Evolutionary conservation across 179 eudicot genomes (phyloP).

Genomic region (Pouteria campechiana): DNA sequence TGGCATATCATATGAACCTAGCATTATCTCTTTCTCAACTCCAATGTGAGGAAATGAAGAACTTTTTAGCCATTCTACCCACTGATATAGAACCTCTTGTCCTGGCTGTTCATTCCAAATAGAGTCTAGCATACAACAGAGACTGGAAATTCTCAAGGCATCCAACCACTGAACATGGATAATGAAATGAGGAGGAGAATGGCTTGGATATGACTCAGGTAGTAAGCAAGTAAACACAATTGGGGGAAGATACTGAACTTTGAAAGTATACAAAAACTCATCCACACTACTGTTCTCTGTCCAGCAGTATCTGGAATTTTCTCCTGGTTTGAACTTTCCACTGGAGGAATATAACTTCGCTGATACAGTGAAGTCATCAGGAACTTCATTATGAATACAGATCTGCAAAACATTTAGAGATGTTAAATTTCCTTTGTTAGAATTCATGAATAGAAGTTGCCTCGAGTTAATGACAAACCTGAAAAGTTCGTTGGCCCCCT

Average conservation of each 20-base stretch:
- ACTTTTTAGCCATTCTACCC: constrained; percentile 79
- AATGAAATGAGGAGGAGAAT: constrained; percentile 57
- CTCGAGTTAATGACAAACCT: constrained; percentile 36
- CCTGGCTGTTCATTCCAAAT: constrained; percentile 78
- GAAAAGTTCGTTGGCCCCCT: constrained; percentile 56
- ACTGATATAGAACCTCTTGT: constrained; percentile 67
- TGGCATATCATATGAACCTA: constrained; percentile 60
- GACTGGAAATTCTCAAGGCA: constrained; percentile 42
- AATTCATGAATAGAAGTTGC: background rate
- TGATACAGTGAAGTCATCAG: constrained; percentile 42
- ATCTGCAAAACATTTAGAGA: constrained; percentile 30
- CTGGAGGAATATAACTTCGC: constrained; percentile 28
- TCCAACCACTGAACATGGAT: constrained; percentile 80
- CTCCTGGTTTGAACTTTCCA: constrained; percentile 9
- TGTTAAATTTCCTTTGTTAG: background rate
- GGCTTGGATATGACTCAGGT: constrained; percentile 87
- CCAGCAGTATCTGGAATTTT: too few relatives aligned
- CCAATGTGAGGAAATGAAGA: constrained; percentile 61
- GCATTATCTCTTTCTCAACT: constrained; percentile 47
- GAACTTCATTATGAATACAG: constrained; percentile 50
- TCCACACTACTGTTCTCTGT: constrained; percentile 17
- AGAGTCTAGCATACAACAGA: constrained; percentile 67
- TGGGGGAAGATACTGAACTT: constrained; percentile 70
- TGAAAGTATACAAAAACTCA: constrained; percentile 59
- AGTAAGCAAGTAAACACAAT: constrained; percentile 65